A percentile compares a stretch with the other conserved stretches of the same genome.
phyloP scores from a whole-genome alignment of 164 flowering plant species.

The Vitis cinerea region DNA sequence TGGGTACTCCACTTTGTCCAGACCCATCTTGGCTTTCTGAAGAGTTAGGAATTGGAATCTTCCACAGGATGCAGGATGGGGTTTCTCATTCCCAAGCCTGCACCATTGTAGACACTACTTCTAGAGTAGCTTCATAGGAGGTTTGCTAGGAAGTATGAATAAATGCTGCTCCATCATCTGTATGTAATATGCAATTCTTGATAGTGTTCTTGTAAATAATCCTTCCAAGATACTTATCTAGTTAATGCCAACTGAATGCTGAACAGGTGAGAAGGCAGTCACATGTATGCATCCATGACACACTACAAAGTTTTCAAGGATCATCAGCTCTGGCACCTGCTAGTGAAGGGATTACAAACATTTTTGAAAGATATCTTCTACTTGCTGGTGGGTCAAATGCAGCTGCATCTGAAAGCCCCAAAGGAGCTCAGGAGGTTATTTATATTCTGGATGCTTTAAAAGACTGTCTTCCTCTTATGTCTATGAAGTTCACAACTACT shows the following conservation, averaged over 20 bases:
- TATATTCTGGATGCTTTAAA: constrained; percentile 70
- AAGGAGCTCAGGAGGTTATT: constrained; percentile 79
- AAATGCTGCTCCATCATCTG: no score
- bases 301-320: constrained; percentile 51
- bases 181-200: no score
- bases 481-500: constrained; percentile 43
- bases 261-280: constrained; percentile 77
- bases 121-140: no score
- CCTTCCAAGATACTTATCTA: no score
- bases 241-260: not conserved
- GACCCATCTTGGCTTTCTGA: no score
- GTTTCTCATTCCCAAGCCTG: no score
- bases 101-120: no score
- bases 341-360: constrained; percentile 68
- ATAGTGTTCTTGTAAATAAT: no score
- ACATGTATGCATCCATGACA: constrained; percentile 53
- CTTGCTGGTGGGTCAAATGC: constrained; percentile 69
- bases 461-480: constrained; percentile 73
- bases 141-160: no score
- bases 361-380: constrained; percentile 65
- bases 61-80: no score
- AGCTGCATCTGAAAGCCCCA: constrained; percentile 45
- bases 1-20: no score
- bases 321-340: constrained; percentile 52
- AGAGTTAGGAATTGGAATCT: no score